Conservation (phyloP, 768 basidiomycete species). For the Holtermanniella nyarrowii region DNA sequence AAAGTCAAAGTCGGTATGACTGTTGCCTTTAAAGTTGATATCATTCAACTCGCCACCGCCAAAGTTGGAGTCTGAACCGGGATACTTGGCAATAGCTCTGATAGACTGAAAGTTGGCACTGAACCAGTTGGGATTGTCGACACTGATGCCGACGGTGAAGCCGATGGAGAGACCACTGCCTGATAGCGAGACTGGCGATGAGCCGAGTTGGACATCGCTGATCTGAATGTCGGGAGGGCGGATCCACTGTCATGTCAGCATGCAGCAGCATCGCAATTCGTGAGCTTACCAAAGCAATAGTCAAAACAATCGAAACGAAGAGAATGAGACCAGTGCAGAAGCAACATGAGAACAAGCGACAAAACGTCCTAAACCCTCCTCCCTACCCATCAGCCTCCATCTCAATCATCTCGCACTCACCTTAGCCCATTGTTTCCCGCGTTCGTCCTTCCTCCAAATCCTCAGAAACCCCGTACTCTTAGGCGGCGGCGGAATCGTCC, state of each 20-base stretch:
- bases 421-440: constrained; percentile 38
- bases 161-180: constrained; percentile 24
- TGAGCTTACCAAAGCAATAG: constrained; percentile 30
- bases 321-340: constrained; percentile 26
- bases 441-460: constrained; percentile 40
- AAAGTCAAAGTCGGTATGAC: constrained; percentile 32
- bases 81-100: constrained; percentile 26
- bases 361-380: constrained; percentile 26
- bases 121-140: constrained; percentile 41
- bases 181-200: constrained; percentile 26
- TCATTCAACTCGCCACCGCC: constrained; percentile 36
- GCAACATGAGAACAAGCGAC: constrained; percentile 35
- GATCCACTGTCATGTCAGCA: constrained; percentile 29
- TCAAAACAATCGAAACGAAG: constrained; percentile 30
- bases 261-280: not conserved
- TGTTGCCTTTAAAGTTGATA: constrained; percentile 34
- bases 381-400: constrained; percentile 19
- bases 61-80: constrained; percentile 18
- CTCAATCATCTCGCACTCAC: constrained; percentile 11
- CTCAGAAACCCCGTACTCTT: constrained; percentile 38
- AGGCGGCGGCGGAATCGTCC: constrained; percentile 17
- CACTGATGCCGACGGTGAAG: constrained; percentile 31
- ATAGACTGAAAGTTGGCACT: constrained; percentile 36
- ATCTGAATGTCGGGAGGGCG: constrained; percentile 35
- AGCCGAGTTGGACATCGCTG: constrained; percentile 27